Base-by-base conservation (phyloP, 768 basidiomycete genomes). In the Multifurca ochricompacta region DNA sequence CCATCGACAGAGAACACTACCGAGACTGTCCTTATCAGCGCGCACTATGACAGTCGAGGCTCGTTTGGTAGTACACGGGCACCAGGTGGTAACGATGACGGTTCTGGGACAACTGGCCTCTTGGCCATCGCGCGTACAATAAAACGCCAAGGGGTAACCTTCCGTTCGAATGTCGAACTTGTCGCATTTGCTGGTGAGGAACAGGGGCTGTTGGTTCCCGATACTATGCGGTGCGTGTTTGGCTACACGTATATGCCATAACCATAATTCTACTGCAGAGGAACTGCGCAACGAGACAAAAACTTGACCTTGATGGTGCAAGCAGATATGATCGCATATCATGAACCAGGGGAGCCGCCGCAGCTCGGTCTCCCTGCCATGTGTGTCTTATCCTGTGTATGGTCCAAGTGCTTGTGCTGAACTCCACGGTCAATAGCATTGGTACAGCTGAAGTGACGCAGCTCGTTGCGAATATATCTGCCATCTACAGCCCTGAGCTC, bases 311-410 rank as follows among this genome's bases (percentile, higher is more conserved):
- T 95, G 31, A 89, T 94, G 79, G 74, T 94, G 45, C 93, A 95
- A 67, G 88, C 88, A 0, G 93, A 96, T 63, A 95, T 95, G 93
- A 76, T 89, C 37, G 93, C 81, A 0, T 95, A 92, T 66, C 89
- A 82, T 57, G 81, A 73, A 18, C 79, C 81, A 0, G 78, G 77
- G 25, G 93, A 96, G 70, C 88, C 89, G 11, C 67, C 78, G 2
- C 93, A 96, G 65, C 77, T 96, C 8, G 91, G 87, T 16, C 76
- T 93, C 31, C 91, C 93, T 8, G 76, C 77, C 21, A 58, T 63
- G 88, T 91, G 47, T 48, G 80, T 72, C 14, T 44, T 21, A 5
- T 44, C 39, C 19, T 11, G 9, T 23, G 27, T 23, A 10, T 25
- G 30, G 25, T 14, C 13, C 6, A 19, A 19, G n/a, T 40, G 2